Conservation (phyloP, 768 basidiomycete genomes). For the Pleurotus citrinopileatus region DNA sequence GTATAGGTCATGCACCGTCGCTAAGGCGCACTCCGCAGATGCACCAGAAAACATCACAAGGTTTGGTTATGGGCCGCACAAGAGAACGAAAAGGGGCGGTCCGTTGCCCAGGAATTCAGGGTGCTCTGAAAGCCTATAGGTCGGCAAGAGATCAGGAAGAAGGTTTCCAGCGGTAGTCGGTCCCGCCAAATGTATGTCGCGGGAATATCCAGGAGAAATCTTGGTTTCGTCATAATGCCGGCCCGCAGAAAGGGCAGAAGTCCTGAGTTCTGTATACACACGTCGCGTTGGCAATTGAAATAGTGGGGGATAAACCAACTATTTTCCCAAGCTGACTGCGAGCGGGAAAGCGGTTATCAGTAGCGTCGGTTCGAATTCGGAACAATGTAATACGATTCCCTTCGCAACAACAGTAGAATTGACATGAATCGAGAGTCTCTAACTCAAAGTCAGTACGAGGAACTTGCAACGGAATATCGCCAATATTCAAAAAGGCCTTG, state of each 20-base stretch:
- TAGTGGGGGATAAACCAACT: no score
- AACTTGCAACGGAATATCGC: no score
- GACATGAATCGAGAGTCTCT: no score
- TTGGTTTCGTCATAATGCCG: not conserved
- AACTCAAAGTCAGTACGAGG: no score
- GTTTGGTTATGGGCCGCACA: not conserved
- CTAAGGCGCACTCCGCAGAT: not conserved
- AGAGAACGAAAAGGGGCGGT: not conserved
- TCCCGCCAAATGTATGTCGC: not conserved
- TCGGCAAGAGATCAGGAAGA: not conserved
- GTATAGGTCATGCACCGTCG: not conserved
- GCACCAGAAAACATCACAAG: not conserved
- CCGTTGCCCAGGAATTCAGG: not conserved
- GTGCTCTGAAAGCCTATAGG: not conserved
- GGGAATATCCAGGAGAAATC: slow-evolving; percentile 4
- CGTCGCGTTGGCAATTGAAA: no score
- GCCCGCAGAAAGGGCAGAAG: not conserved
- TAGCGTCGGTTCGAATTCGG: no score
- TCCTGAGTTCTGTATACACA: no score
- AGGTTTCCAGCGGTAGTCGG: not conserved
- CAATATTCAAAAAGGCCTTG: no score
- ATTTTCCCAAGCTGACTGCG: no score
- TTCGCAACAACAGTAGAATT: no score
- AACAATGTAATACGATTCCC: no score
- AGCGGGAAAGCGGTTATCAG: no score